Percentiles rank a stretch among this genome's conserved stretches.
Evolutionary conservation across 345 rosid genomes (phyloP).

Genomic region (Carallia brachiata): DNA sequence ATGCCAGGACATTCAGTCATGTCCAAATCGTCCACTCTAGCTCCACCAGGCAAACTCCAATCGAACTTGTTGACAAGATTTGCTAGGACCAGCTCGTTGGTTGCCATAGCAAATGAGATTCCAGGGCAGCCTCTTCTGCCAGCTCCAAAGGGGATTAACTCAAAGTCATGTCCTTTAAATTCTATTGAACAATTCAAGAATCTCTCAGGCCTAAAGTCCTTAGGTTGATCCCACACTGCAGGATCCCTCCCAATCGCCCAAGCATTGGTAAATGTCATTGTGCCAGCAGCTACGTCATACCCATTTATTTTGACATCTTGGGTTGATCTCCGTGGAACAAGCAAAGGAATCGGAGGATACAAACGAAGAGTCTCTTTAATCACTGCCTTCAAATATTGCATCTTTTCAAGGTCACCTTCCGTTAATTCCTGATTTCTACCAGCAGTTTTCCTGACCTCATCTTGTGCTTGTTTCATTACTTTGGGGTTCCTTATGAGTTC

Average conservation of each 20-base stretch:
- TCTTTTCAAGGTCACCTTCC: conserved; percentile 15
- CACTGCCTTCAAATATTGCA: conserved; percentile 35
- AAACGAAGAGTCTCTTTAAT: conserved; percentile 40
- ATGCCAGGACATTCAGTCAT: conserved; percentile 27
- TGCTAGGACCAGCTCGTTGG: conserved; percentile 26
- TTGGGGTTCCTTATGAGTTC: conserved; percentile 38
- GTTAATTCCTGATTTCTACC: not conserved
- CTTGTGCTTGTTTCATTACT: conserved; percentile 23
- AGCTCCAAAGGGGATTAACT: conserved; percentile 40
- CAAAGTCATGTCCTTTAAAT: conserved; percentile 31
- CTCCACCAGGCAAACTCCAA: conserved; percentile 32
- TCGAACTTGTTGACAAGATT: conserved; percentile 31
- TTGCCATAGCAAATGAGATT: conserved; percentile 13
- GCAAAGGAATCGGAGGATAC: conserved; percentile 40
- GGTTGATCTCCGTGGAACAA: conserved; percentile 26
- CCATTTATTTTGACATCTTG: conserved; percentile 25
- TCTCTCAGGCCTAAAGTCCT: conserved; percentile 39
- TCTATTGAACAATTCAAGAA: conserved; percentile 30
- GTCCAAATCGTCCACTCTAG: conserved; percentile 27
- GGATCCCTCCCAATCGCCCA: conserved; percentile 44
- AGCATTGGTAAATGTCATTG: conserved; percentile 24
- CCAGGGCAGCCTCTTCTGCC: conserved; percentile 44
- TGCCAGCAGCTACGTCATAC: conserved; percentile 29
- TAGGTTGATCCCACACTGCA: conserved; percentile 19
- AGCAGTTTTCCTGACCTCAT: conserved; percentile 18